A percentile compares a stretch with the other conserved stretches of the same genome.
Evolutionary conservation across 176 grass and related monocot species (phyloP).

Genomic region (Rhipidocladum racemiflorum): DNA sequence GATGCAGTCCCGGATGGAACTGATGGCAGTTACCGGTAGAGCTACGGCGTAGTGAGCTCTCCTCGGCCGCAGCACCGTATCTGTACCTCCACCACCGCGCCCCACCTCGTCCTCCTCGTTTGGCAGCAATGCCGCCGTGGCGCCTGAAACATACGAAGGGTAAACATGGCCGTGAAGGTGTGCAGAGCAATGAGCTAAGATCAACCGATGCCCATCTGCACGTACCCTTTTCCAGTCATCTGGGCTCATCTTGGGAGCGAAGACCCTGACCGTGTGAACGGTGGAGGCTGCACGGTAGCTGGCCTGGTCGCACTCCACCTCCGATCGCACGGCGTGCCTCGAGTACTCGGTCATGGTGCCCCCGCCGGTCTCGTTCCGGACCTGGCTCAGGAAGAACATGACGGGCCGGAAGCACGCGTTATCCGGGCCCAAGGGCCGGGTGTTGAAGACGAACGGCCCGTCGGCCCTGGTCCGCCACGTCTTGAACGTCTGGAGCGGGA

Average conservation of each 20-base stretch:
- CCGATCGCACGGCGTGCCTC: neutral
- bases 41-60: constrained; percentile 54
- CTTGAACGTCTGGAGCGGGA: constrained; percentile 71
- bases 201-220: no score
- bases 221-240: constrained; percentile 54
- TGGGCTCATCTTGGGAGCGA: constrained; percentile 66
- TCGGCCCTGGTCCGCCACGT: constrained; percentile 64
- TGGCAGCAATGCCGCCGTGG: constrained; percentile 75
- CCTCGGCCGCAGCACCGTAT: constrained; percentile 54
- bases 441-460: constrained; percentile 83
- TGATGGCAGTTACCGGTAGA: no score
- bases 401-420: constrained; percentile 49
- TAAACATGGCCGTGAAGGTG: neutral
- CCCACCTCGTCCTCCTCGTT: constrained; percentile 47
- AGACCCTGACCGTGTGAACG: constrained; percentile 46
- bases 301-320: constrained; percentile 34
- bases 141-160: constrained; percentile 38
- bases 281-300: constrained; percentile 49
- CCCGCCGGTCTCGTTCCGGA: constrained; percentile 23
- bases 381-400: constrained; percentile 49
- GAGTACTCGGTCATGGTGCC: constrained; percentile 66
- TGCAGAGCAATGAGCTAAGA: neutral
- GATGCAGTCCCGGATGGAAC: no score
- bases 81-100: constrained; percentile 50
- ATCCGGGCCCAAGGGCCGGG: constrained; percentile 7